phyloP scores from a whole-genome alignment of 129 eudicot genomes.

The Erigeron canadensis region DNA sequence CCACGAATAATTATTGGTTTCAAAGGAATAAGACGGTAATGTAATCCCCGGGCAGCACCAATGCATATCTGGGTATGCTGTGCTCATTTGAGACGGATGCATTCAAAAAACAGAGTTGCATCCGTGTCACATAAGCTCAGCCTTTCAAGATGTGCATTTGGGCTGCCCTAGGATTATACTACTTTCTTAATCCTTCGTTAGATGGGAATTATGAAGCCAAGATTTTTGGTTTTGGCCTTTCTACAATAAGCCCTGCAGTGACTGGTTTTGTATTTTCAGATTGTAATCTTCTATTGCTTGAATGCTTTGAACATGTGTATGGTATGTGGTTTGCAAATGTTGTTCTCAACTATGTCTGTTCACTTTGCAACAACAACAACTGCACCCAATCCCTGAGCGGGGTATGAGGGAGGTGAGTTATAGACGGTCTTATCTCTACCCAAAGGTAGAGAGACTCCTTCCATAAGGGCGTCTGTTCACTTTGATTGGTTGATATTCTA shows the following conservation, averaged over 20 bases:
- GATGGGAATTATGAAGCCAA: constrained; percentile 21
- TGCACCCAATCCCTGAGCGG: too few relatives aligned
- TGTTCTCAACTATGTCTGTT: too few relatives aligned
- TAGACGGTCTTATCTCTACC: too few relatives aligned
- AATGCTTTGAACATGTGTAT: too few relatives aligned
- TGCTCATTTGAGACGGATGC: constrained; percentile 26
- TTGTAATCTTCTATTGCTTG: too few relatives aligned
- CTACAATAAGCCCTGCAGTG: background rate
- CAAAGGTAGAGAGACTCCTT: too few relatives aligned
- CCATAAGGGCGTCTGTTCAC: too few relatives aligned
- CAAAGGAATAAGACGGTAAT: constrained; percentile 14
- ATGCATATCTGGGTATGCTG: constrained; percentile 27
- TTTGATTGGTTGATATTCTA: too few relatives aligned
- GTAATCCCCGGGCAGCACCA: constrained; percentile 36
- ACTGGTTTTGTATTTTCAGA: too few relatives aligned
- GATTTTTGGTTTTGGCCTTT: constrained; percentile 21
- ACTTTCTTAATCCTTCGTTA: constrained; percentile 11
- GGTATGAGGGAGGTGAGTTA: too few relatives aligned
- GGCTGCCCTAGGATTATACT: constrained; percentile 25
- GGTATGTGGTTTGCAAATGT: too few relatives aligned
- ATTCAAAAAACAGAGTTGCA: constrained; percentile 16
- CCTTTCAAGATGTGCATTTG: constrained; percentile 28
- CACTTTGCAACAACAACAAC: too few relatives aligned
- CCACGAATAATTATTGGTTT: background rate
- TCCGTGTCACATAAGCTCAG: constrained; percentile 15